Conservation (phyloP, 176 grass and related monocot genomes). For the barley (Hordeum vulgare) region DNA sequence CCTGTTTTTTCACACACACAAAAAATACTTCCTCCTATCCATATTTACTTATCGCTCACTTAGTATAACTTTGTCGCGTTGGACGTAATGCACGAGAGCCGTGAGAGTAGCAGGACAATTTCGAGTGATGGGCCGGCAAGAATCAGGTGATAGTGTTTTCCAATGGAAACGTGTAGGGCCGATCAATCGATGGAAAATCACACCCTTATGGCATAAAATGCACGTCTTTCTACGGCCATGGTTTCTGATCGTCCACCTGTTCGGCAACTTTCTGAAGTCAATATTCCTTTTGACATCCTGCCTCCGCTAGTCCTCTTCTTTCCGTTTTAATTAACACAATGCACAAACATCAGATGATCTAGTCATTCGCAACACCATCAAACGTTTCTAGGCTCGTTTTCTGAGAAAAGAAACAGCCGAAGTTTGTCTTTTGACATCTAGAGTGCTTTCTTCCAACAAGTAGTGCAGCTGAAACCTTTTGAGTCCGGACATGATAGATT, state of each 20-base stretch:
- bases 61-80: neutral
- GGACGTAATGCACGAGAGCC: neutral
- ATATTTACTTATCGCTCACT: too few species aligned
- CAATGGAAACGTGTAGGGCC: too few species aligned
- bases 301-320: too few species aligned
- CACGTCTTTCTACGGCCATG: neutral
- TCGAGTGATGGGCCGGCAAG: neutral
- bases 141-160: neutral
- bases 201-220: constrained; percentile 10
- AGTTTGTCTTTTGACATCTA: too few species aligned
- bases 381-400: too few species aligned
- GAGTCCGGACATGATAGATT: neutral
- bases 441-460: too few species aligned
- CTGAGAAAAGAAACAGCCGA: too few species aligned
- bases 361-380: too few species aligned
- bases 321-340: neutral
- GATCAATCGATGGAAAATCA: neutral
- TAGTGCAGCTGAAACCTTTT: neutral
- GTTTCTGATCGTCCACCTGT: constrained; percentile 36
- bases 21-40: too few species aligned
- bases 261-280: neutral
- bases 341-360: too few species aligned
- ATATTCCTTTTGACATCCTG: constrained; percentile 17
- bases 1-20: too few species aligned
- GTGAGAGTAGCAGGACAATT: neutral